Evolutionary conservation across 768 basidiomycete species (phyloP).

Genomic region (Pleurotus citrinopileatus): DNA sequence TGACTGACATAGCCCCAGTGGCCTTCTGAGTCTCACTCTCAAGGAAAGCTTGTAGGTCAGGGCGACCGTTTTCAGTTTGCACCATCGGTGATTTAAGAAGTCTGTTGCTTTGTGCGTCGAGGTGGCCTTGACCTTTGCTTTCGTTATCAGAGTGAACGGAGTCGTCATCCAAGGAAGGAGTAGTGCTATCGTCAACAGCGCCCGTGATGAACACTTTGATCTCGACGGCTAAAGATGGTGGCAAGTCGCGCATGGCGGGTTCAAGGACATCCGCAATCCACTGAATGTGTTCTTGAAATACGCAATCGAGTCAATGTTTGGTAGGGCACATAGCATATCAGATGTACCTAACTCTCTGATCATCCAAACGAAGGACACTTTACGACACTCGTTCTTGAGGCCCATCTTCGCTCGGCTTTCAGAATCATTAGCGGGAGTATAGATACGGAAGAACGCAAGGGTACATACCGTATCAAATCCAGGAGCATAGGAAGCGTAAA

Average conservation of each 20-base stretch:
- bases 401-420: conserved; percentile 24
- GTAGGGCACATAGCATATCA: conserved; percentile 5
- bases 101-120: conserved; percentile 11
- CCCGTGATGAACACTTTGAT: conserved; percentile 41
- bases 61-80: conserved; percentile 33
- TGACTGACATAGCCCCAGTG: conserved; percentile 35
- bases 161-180: conserved; percentile 16
- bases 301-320: not conserved
- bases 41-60: conserved; percentile 36
- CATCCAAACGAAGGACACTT: conserved; percentile 41
- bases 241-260: conserved; percentile 26
- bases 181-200: conserved; percentile 16
- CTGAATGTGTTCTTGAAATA: conserved; percentile 28
- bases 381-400: conserved; percentile 22
- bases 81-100: conserved; percentile 24
- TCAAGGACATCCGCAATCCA: conserved; percentile 44
- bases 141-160: conserved; percentile 16
- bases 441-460: not conserved
- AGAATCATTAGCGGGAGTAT: not conserved
- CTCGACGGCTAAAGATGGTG: conserved; percentile 28
- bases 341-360: conserved; percentile 35
- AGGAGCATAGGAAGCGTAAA: conserved; percentile 44
- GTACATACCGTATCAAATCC: conserved; percentile 36
- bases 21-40: conserved; percentile 30
- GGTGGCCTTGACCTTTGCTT: conserved; percentile 13